Conservation (phyloP, 1,284 basidiomycete species). For the Trichosporon sp. region DNA sequence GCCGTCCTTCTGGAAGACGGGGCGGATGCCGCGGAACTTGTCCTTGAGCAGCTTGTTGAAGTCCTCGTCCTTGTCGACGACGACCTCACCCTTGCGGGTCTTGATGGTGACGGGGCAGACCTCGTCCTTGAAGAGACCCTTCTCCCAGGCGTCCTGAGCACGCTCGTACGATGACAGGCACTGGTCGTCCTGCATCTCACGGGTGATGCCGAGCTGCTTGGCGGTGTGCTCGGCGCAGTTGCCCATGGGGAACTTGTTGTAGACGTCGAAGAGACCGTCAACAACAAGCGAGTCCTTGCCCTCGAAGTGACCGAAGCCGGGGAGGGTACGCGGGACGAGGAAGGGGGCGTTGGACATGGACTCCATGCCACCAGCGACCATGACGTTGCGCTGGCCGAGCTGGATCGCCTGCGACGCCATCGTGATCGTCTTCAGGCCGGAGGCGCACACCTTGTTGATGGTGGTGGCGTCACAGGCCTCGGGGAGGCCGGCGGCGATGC, state of each 20-base stretch:
- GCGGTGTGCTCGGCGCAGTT: slow-evolving; percentile 90
- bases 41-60: slow-evolving; percentile 94
- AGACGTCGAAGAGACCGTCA: slow-evolving; percentile 94
- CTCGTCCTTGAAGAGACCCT: slow-evolving; percentile 71
- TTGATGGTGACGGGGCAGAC: slow-evolving; percentile 53
- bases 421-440: slow-evolving; percentile 91
- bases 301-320: slow-evolving; percentile 83
- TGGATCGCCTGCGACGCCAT: slow-evolving; percentile 86
- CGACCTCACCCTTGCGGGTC: slow-evolving; percentile 70
- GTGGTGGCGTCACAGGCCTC: slow-evolving; percentile 91
- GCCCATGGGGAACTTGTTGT: slow-evolving; percentile 94
- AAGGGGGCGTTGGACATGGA: slow-evolving; percentile 96
- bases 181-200: slow-evolving; percentile 81
- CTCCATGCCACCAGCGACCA: slow-evolving; percentile 94
- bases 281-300: slow-evolving; percentile 80
- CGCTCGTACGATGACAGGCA: slow-evolving; percentile 93
- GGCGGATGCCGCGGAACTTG: slow-evolving; percentile 77
- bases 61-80: slow-evolving; percentile 93
- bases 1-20: slow-evolving; percentile 83
- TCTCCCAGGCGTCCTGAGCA: slow-evolving; percentile 83
- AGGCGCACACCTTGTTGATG: slow-evolving; percentile 98
- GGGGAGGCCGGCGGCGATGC: slow-evolving; percentile 71
- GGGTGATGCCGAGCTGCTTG: slow-evolving; percentile 73
- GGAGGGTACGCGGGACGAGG: slow-evolving; percentile 82
- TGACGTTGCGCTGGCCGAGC: slow-evolving; percentile 71